These are phyloP conservation scores for Histomonas meleagridis DNA, from an alignment of 208 protist genomes.

Conservation along the genomic window DNA sequence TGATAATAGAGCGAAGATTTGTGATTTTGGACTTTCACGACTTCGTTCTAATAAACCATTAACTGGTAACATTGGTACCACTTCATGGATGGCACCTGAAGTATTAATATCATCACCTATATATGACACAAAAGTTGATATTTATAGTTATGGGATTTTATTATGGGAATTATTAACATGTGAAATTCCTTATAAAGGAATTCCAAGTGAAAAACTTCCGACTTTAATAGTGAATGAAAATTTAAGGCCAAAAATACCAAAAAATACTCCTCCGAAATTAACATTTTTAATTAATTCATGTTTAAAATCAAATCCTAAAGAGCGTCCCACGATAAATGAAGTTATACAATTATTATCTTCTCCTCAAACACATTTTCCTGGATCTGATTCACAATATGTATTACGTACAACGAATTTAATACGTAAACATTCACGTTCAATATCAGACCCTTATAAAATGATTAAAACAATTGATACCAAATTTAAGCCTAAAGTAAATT, in stretches of 20 bases:
- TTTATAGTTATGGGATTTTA: conserved; percentile 50
- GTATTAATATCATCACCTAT: background rate
- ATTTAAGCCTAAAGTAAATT: background rate
- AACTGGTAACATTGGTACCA: background rate
- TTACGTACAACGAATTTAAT: background rate
- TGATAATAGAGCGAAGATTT: conserved; percentile 3
- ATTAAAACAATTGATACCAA: background rate
- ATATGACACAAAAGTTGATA: background rate
- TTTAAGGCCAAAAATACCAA: background rate
- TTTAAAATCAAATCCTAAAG: background rate
- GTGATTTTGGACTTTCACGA: background rate
- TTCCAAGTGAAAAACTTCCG: background rate
- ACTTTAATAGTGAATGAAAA: background rate
- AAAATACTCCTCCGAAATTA: background rate
- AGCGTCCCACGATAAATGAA: background rate
- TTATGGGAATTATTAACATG: conserved; percentile 53
- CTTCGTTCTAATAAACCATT: background rate
- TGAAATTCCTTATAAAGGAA: conserved; percentile 36
- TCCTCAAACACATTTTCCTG: background rate
- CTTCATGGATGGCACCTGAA: background rate
- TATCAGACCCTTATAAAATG: background rate
- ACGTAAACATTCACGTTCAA: background rate
- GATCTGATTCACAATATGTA: too few species aligned
- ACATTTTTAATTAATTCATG: background rate
- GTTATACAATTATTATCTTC: background rate